Percentiles rank a stretch among this genome's conserved stretches.
Evolutionary conservation across 805 yeast genomes (phyloP).

Genomic region (Tetrapisispora fleetii): DNA sequence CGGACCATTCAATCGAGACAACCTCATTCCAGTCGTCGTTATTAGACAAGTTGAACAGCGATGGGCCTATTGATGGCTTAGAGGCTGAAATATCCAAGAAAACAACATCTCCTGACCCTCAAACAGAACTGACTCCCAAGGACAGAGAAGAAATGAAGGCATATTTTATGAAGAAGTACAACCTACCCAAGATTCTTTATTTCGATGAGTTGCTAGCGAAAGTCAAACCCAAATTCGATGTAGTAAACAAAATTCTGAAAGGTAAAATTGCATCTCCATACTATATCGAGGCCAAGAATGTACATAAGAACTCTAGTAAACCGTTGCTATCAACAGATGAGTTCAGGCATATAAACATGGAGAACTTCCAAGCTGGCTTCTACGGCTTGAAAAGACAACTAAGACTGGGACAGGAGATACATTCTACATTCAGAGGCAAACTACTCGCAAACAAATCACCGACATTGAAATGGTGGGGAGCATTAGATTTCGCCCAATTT

Average conservation of each 20-base stretch:
- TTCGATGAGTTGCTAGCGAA: conserved; percentile 25
- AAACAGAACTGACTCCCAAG: neutral
- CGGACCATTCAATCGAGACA: neutral
- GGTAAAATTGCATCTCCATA: conserved; percentile 40
- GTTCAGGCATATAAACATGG: conserved; percentile 37
- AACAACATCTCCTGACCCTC: neutral
- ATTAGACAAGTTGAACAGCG: neutral
- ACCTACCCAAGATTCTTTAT: conserved; percentile 21
- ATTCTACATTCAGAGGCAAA: conserved; percentile 24
- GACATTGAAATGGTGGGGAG: conserved; percentile 53
- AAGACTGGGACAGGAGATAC: conserved; percentile 37
- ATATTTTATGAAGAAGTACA: conserved; percentile 13
- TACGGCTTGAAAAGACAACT: conserved; percentile 51
- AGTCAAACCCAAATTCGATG: conserved; percentile 24
- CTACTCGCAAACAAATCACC: conserved; percentile 31
- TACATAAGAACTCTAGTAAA: conserved; percentile 31
- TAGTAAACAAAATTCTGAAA: conserved; percentile 34
- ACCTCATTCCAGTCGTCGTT: neutral
- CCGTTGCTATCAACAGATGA: conserved; percentile 39
- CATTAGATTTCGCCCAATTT: conserved; percentile 43
- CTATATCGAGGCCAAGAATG: conserved; percentile 40
- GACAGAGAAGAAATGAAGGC: neutral
- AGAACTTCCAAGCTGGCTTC: conserved; percentile 45
- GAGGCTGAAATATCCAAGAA: neutral
- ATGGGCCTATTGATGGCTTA: neutral